Evolutionary conservation across 2,329 filamentous ascomycete genomes (phyloP), one percentile per base, ranked within the genome.

Genomic region (Lecanoromycetidae sp.): DNA sequence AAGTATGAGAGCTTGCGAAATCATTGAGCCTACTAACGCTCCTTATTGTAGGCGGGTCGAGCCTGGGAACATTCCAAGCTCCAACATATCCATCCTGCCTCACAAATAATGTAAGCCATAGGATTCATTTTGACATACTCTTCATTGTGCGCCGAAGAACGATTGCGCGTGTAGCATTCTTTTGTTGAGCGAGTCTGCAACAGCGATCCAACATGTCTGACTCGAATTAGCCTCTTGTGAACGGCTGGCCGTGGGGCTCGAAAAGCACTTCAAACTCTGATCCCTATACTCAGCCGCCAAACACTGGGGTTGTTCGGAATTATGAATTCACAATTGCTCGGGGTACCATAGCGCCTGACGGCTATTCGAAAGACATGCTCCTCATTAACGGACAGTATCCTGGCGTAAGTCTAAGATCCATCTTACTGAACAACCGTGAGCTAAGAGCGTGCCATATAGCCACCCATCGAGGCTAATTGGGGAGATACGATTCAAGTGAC

Each of bases 331-430:
- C 40, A 1, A 38, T 53, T 15, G 29, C 32, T 4, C 45, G 51
- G 22, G 43, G 40, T 4, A 43, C 34, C 3, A 32, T 42, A 29
- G 48, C 51, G n/a, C 60, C 57, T 3, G 61, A 64, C 54, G 61
- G 61, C 3, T 54, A 58, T 23, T 29, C 50, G 10, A 55, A 56
- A 51, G 34, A 56, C 26, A 56, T 57, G 6, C 43, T 66, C 17
- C 46, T 65, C 4, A 55, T 66, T 26, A 66, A 66, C 39, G 61
- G 58, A 0, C 55, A 58, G 44, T 64, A 58, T 33, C 63, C 63
- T 5, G 63, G 63, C 4, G 33, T 44, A 13, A 22, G 29, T 20
- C 6, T 33, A n/a, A n/a, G n/a, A n/a, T 23, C 13, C 19, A 12
- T 40, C 6, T 1, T n/a, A n/a, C n/a, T n/a, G n/a, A n/a, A n/a